These are phyloP conservation scores for Nothopassalora personata DNA, from an alignment of 2,329 filamentous ascomycete species.

Conservation along the genomic window DNA sequence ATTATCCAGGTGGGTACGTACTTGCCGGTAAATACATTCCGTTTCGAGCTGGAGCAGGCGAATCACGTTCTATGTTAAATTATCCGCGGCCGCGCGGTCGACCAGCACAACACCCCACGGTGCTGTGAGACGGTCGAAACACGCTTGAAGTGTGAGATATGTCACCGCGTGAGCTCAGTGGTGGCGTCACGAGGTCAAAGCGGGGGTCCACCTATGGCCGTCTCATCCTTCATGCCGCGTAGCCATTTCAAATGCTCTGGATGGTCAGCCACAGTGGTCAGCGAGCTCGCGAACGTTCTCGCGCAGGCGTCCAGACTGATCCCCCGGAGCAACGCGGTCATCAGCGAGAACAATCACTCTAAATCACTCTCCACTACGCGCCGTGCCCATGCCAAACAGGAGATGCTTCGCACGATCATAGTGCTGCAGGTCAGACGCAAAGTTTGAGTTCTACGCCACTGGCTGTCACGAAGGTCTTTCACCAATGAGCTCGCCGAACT, in stretches of 20 bases:
- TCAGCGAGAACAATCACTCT: not conserved
- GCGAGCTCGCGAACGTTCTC: not conserved
- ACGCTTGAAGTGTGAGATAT: not conserved
- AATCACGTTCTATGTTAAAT: not conserved
- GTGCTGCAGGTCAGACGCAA: not conserved
- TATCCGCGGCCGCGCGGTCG: not conserved
- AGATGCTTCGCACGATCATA: not conserved
- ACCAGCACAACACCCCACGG: not conserved
- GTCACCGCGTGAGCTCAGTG: not conserved
- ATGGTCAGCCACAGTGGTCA: constrained; percentile 6
- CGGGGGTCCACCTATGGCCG: not conserved
- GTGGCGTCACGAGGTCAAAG: not conserved
- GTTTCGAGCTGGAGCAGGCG: not conserved
- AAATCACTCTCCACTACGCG: too few species aligned
- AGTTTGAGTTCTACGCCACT: not conserved
- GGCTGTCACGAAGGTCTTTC: not conserved
- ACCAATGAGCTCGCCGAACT: constrained; percentile 3
- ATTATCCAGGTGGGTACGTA: not conserved
- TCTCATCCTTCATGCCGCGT: not conserved
- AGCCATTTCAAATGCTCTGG: constrained; percentile 4
- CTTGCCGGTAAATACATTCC: not conserved
- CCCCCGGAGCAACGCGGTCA: not conserved
- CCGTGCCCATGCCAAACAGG: not conserved
- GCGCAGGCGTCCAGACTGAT: not conserved
- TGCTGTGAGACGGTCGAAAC: not conserved